A percentile compares a stretch with the other conserved stretches of the same genome.
Evolutionary conservation across 1,284 basidiomycete genomes (phyloP).

Genomic region (Trichosporon sp.): DNA sequence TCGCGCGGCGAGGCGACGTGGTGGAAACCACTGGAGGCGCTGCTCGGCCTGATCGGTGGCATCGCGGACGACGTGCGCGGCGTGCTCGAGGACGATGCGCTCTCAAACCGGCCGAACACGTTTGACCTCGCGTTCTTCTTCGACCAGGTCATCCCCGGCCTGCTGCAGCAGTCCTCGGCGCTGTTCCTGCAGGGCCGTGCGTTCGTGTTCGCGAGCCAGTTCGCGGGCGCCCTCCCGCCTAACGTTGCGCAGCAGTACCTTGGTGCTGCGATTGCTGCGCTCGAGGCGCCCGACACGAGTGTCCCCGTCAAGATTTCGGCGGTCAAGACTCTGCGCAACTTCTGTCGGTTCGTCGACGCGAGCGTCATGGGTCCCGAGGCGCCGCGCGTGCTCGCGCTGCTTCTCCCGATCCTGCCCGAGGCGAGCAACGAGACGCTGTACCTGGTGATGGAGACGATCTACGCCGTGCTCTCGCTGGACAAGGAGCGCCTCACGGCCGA

Average conservation of each 20-base stretch:
- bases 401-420: slow-evolving; percentile 74
- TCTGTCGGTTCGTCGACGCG: slow-evolving; percentile 54
- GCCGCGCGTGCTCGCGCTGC: slow-evolving; percentile 68
- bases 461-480: slow-evolving; percentile 70
- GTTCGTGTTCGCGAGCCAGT: slow-evolving; percentile 92
- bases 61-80: slow-evolving; percentile 72
- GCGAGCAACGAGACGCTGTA: slow-evolving; percentile 84
- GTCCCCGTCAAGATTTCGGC: slow-evolving; percentile 90
- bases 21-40: slow-evolving; percentile 84
- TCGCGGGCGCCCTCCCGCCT: slow-evolving; percentile 65
- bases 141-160: slow-evolving; percentile 69
- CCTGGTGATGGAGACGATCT: slow-evolving; percentile 81
- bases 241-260: slow-evolving; percentile 77
- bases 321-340: slow-evolving; percentile 68
- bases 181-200: slow-evolving; percentile 91
- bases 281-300: slow-evolving; percentile 66
- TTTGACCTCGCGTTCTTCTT: slow-evolving; percentile 76
- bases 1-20: slow-evolving; percentile 44
- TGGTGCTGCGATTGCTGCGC: slow-evolving; percentile 73
- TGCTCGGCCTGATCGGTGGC: slow-evolving; percentile 76
- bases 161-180: slow-evolving; percentile 55
- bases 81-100: slow-evolving; percentile 67
- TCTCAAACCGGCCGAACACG: slow-evolving; percentile 57
- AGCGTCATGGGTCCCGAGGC: slow-evolving; percentile 62
- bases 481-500: slow-evolving; percentile 64